Conservation (phyloP, 179 eudicot genomes). For the Actinidia chinensis region DNA sequence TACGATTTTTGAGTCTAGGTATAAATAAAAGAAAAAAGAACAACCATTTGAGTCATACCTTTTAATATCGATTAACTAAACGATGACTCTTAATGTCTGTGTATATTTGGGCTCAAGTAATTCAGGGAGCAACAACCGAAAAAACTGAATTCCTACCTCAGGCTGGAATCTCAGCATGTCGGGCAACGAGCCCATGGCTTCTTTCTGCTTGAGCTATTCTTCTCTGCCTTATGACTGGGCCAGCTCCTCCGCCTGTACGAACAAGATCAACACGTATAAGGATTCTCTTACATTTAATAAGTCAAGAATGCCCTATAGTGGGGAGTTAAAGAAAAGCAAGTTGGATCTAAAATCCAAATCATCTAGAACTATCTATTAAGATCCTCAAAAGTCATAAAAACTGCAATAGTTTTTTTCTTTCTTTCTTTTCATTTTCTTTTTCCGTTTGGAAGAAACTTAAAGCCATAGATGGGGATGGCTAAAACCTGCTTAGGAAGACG, state of each 20-base stretch:
- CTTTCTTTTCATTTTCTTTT: not conserved
- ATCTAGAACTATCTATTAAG: not conserved
- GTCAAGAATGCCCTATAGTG: not conserved
- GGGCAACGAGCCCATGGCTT: slow-evolving; percentile 99
- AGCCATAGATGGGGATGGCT: not conserved
- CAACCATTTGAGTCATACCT: not conserved
- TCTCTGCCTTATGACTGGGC: slow-evolving; percentile 97
- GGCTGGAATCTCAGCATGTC: slow-evolving; percentile 98
- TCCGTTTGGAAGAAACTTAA: not conserved
- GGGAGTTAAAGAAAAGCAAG: slow-evolving; percentile 7
- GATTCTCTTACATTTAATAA: not conserved
- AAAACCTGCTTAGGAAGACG: not conserved
- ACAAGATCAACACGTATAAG: slow-evolving; percentile 12
- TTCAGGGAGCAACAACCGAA: not conserved
- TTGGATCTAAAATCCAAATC: slow-evolving; percentile 3
- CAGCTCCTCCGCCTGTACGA: slow-evolving; percentile 93
- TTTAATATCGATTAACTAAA: not conserved
- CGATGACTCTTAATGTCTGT: no score
- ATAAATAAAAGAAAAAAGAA: not conserved
- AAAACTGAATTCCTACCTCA: slow-evolving; percentile 52
- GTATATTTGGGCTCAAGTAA: not conserved
- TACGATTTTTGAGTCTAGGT: not conserved
- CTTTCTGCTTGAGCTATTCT: slow-evolving; percentile 99
- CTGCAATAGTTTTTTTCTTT: not conserved
- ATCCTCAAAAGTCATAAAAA: not conserved